These are phyloP conservation scores for Penicillium paxilli DNA, from an alignment of 495 filamentous ascomycete species.

Conservation along the genomic window DNA sequence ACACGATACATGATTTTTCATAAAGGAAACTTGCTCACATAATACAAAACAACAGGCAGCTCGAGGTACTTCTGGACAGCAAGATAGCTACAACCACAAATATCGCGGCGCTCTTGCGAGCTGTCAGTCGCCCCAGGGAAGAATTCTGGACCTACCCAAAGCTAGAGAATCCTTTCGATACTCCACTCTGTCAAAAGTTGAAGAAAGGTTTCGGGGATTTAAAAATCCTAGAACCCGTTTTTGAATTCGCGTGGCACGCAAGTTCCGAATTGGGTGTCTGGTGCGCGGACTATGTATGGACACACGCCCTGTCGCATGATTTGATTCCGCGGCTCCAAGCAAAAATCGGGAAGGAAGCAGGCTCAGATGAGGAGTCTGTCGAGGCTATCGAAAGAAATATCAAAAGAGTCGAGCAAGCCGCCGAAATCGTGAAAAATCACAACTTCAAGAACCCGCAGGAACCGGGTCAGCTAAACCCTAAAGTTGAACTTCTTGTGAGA, in stretches of 20 bases:
- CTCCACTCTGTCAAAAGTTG: constrained; percentile 61
- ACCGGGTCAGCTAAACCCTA: constrained; percentile 60
- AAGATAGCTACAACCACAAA: constrained; percentile 83
- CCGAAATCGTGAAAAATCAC: constrained; percentile 53
- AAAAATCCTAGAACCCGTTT: constrained; percentile 55
- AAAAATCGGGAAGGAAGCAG: constrained; percentile 48
- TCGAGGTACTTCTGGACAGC: constrained; percentile 77
- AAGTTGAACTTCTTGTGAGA: constrained; percentile 63
- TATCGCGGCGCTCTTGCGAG: constrained; percentile 55
- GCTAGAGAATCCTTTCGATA: constrained; percentile 55
- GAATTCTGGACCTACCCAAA: constrained; percentile 56
- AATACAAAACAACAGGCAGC: constrained; percentile 46
- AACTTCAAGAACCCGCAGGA: constrained; percentile 41
- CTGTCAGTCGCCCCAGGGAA: constrained; percentile 63
- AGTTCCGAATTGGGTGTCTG: constrained; percentile 75
- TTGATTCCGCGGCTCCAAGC: constrained; percentile 63
- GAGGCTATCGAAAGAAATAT: constrained; percentile 51
- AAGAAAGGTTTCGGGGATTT: constrained; percentile 57
- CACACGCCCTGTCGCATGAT: constrained; percentile 65
- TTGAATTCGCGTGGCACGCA: constrained; percentile 56
- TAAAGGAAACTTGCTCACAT: no score
- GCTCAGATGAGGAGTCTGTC: constrained; percentile 21
- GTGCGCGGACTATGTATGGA: constrained; percentile 85
- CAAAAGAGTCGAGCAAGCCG: constrained; percentile 59
- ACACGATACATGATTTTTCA: background rate